These are phyloP conservation scores for Endotrypanum monterogeii DNA, from an alignment of 208 protist species.

Conservation along the genomic window DNA sequence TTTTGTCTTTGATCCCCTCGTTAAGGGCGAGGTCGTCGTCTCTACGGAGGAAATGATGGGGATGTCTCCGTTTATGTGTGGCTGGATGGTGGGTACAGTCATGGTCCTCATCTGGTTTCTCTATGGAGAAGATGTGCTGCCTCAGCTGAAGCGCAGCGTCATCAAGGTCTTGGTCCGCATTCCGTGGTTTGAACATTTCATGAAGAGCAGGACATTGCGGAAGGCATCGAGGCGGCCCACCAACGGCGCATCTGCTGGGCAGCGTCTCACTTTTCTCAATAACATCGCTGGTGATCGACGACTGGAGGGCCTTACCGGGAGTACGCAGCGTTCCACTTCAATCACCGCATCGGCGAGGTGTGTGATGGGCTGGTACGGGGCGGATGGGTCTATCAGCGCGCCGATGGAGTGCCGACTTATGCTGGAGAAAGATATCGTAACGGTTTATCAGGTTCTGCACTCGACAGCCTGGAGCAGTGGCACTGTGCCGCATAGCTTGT, in stretches of 20 bases:
- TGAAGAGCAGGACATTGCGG: background rate
- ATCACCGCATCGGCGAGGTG: conserved; percentile 35
- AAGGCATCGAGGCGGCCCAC: background rate
- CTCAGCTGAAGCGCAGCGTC: conserved; percentile 24
- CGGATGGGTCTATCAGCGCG: conserved; percentile 24
- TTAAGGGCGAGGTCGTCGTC: no score
- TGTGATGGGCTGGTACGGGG: conserved; percentile 40
- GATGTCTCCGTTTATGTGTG: conserved; percentile 44
- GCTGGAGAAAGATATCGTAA: conserved; percentile 30
- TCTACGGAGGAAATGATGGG: conserved; percentile 21
- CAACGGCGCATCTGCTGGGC: background rate
- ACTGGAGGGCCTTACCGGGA: conserved; percentile 44
- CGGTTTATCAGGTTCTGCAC: conserved; percentile 44
- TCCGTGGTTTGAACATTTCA: conserved; percentile 7
- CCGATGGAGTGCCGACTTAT: conserved; percentile 42
- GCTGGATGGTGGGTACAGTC: conserved; percentile 50
- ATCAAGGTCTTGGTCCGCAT: conserved; percentile 21
- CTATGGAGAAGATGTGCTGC: conserved; percentile 49
- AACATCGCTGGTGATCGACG: conserved; percentile 25
- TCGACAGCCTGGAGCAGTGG: conserved; percentile 5
- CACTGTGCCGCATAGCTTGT: background rate
- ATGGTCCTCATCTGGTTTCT: conserved; percentile 48
- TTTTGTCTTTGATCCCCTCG: no score
- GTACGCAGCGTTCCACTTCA: conserved; percentile 22
- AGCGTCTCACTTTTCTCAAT: background rate